Conservation (phyloP, 1,284 basidiomycete genomes). For the Rhodotorula sp. region DNA sequence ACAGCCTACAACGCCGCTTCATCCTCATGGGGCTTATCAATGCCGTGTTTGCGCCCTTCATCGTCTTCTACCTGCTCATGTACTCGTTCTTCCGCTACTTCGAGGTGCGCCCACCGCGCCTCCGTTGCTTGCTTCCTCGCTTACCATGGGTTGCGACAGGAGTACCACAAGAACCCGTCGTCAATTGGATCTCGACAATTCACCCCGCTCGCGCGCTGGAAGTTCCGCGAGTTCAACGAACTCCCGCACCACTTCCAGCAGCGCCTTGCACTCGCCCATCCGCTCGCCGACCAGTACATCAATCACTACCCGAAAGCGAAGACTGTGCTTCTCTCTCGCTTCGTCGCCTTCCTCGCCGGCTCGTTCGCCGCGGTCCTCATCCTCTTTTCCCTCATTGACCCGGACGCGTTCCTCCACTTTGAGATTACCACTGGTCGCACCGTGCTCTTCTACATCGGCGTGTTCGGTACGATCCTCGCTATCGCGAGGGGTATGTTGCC, state of each 20-base stretch:
- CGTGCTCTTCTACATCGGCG: conserved; percentile 83
- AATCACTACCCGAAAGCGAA: conserved; percentile 97
- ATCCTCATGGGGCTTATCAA: conserved; percentile 96
- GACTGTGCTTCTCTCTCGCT: conserved; percentile 81
- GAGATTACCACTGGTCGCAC: conserved; percentile 91
- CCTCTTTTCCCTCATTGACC: conserved; percentile 84
- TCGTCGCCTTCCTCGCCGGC: conserved; percentile 91
- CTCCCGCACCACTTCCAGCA: conserved; percentile 87
- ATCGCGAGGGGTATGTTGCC: conserved; percentile 92
- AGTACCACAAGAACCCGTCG: conserved; percentile 97
- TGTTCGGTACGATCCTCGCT: conserved; percentile 85
- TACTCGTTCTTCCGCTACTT: conserved; percentile 99
- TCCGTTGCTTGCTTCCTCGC: neutral
- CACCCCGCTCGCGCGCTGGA: conserved; percentile 94
- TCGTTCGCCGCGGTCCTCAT: conserved; percentile 93
- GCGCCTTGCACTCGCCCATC: conserved; percentile 82
- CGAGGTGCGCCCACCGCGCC: conserved; percentile 61
- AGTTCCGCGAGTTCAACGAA: conserved; percentile 98
- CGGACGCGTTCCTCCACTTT: conserved; percentile 75
- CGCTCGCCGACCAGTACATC: conserved; percentile 87
- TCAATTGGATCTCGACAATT: conserved; percentile 88
- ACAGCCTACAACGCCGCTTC: conserved; percentile 76
- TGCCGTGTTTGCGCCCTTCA: conserved; percentile 91
- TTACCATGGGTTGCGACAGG: conserved; percentile 56
- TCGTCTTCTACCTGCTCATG: conserved; percentile 92